Evolutionary conservation across 441 rosid genomes (phyloP), one percentile per base, ranked within the genome.

Genomic region (Macaranga tanarius): DNA sequence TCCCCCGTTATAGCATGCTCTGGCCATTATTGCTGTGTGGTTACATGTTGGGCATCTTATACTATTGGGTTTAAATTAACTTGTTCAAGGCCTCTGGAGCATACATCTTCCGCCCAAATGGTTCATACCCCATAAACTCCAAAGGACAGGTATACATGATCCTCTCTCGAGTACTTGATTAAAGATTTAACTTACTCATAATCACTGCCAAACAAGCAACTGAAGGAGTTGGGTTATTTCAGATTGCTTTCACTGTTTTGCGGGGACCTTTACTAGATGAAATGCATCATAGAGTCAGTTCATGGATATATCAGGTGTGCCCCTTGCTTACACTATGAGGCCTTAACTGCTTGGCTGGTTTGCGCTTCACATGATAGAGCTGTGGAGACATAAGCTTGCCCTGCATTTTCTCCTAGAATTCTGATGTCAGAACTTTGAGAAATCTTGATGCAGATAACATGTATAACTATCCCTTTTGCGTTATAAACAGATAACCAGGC

Each of bases 51-150:
- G 45, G 11, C 1, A 2, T 1, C 38, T 31, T 2, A 2, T 4
- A 31, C 11, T 42, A 5, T 42, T 42, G 45, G 45, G 70, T 57
- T 54, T 55, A 61, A 38, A 10, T 65, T 62, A 26, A 34, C 60
- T 69, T 74, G 64, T 77, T 69, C 70, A 81, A 86, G 97, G 89
- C 87, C 72, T 84, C 97, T 6, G 99, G 99, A 81, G 99, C 98
- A 25, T 95, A 95, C 84, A 80, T 95, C 74, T 95, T 95, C 73
- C 98, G 97, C 55, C 99, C 99, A 56, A 95, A 95, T 85, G 94
- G 92, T 71, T 83, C 93, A 68, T 84, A 75, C 84, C 87, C 79
- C 67, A 77, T 91, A 77, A 77, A 83, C 61, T 82, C 91, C 8
- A 82, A 84, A 68, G 82, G 79, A 67, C 79, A 84, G 91, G 96